Percentiles rank a stretch among this genome's conserved stretches.
Evolutionary conservation across 2,329 filamentous ascomycete species (phyloP).

Genomic region (Tolypocladium amazonense): DNA sequence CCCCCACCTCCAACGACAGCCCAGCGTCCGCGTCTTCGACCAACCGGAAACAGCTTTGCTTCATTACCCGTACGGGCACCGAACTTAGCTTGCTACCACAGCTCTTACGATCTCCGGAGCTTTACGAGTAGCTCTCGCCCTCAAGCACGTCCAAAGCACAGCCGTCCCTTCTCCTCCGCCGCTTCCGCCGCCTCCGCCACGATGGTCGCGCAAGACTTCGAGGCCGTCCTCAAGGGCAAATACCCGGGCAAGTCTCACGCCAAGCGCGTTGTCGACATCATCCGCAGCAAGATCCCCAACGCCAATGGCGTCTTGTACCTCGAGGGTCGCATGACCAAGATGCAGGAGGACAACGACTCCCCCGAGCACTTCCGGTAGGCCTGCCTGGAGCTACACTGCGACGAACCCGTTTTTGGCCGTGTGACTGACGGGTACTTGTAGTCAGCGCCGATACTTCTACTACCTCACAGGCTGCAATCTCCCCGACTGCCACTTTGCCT

Average conservation of each 20-base stretch:
- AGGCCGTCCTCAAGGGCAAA: slow-evolving; percentile 47
- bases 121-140: not conserved
- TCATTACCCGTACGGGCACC: too few relatives aligned
- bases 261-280: slow-evolving; percentile 68
- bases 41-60: not conserved
- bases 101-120: not conserved
- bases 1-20: not conserved
- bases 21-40: not conserved
- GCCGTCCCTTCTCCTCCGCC: not conserved
- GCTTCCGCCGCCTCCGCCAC: slow-evolving; percentile 1
- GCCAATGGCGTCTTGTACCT: slow-evolving; percentile 69
- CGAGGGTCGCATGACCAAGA: slow-evolving; percentile 69
- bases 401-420: not conserved
- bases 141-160: not conserved
- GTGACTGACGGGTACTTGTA: slow-evolving; percentile 18
- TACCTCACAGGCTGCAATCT: slow-evolving; percentile 81
- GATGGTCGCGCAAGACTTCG: slow-evolving; percentile 32
- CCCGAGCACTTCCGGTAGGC: slow-evolving; percentile 65
- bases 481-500: slow-evolving; percentile 69
- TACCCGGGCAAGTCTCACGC: slow-evolving; percentile 84
- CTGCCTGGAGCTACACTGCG: not conserved
- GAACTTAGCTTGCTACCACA: not conserved
- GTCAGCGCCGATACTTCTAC: slow-evolving; percentile 87
- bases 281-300: slow-evolving; percentile 55
- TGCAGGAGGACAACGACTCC: slow-evolving; percentile 86